Evolutionary conservation across 2,329 filamentous ascomycete genomes (phyloP).

Genomic region (Fonsecaea nubica): DNA sequence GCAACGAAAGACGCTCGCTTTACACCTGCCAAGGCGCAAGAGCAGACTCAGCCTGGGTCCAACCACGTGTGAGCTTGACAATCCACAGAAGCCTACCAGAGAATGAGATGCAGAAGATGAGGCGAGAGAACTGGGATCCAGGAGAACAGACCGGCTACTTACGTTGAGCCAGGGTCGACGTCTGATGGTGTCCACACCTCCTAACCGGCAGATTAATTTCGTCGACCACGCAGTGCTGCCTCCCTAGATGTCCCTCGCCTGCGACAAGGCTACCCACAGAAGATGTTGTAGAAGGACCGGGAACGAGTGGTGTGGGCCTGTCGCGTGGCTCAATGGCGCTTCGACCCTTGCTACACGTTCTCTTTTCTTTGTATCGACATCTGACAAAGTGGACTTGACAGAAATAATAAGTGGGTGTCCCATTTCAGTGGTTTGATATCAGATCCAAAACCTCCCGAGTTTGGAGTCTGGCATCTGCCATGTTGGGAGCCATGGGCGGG

Average conservation of each 20-base stretch:
- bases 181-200: not conserved
- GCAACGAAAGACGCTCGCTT: conserved; percentile 1
- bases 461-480: conserved; percentile 5
- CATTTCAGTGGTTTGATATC: conserved; percentile 1
- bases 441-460: conserved; percentile 5
- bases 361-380: not conserved
- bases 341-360: not conserved
- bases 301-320: not conserved
- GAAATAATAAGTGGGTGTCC: not conserved
- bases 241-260: not conserved
- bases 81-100: not conserved
- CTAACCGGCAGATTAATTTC: conserved; percentile 2
- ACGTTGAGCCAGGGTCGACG: conserved; percentile 3
- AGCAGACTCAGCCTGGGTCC: not conserved
- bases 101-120: not conserved
- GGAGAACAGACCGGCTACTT: conserved; percentile 1
- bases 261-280: not conserved
- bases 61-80: not conserved
- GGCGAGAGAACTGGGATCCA: conserved; percentile 1
- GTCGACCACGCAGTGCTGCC: not conserved
- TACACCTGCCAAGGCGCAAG: not conserved
- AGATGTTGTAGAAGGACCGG: not conserved
- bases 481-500: not conserved
- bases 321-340: not conserved
- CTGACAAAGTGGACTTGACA: conserved; percentile 2